These are phyloP conservation scores for Hypoxylon sp. DNA, from an alignment of 2,329 filamentous ascomycete genomes.

Conservation along the genomic window DNA sequence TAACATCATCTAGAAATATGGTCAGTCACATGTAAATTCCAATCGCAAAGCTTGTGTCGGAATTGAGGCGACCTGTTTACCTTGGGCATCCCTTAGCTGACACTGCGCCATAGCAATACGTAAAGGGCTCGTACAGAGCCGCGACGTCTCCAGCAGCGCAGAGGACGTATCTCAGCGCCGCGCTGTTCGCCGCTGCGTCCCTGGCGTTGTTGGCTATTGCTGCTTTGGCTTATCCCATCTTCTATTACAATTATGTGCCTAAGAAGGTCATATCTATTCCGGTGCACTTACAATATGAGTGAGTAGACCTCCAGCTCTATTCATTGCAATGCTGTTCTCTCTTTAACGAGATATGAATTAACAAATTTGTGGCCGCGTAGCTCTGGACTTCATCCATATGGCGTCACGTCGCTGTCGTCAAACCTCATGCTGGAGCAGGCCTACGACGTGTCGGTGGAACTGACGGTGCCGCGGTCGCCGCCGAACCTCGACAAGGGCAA, in stretches of 20 bases:
- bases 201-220: conserved; percentile 62
- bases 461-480: conserved; percentile 82
- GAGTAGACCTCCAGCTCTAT: conserved; percentile 40
- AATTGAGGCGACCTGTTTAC: not conserved
- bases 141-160: conserved; percentile 66
- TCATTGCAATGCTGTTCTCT: not conserved
- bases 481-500: conserved; percentile 84
- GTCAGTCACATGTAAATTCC: conserved; percentile 24
- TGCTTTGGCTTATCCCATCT: conserved; percentile 62
- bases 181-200: conserved; percentile 59
- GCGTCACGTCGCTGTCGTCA: conserved; percentile 60
- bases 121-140: conserved; percentile 51
- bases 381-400: conserved; percentile 66
- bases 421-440: conserved; percentile 77
- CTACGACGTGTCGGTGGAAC: conserved; percentile 84
- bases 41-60: not conserved
- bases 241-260: conserved; percentile 69
- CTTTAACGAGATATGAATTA: conserved; percentile 1
- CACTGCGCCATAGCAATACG: conserved; percentile 42
- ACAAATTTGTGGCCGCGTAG: conserved; percentile 47
- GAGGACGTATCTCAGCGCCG: conserved; percentile 61
- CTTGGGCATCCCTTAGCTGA: conserved; percentile 8
- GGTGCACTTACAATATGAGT: conserved; percentile 71
- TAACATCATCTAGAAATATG: conserved; percentile 30
- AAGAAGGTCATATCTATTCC: conserved; percentile 65